phyloP scores from a whole-genome alignment of 164 flowering plant species.

The Aristolochia contorta region DNA sequence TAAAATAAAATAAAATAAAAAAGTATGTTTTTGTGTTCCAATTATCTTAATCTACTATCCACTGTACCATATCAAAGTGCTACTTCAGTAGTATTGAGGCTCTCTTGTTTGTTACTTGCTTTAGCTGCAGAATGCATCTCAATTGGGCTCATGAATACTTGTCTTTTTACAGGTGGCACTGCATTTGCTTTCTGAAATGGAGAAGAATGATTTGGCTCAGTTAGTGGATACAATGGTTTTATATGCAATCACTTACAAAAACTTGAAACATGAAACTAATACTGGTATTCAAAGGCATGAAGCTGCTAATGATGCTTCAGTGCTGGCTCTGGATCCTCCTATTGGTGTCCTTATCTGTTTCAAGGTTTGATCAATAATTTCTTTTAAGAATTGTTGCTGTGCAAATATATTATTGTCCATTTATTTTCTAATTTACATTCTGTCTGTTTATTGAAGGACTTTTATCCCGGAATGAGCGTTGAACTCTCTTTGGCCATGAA shows the following conservation, averaged over 20 bases:
- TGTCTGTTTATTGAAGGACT: slow-evolving; percentile 33
- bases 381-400: neutral
- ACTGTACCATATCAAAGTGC: neutral
- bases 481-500: slow-evolving; percentile 60
- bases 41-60: too few relatives aligned
- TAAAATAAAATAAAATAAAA: too few relatives aligned
- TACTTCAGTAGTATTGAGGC: neutral
- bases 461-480: slow-evolving; percentile 33
- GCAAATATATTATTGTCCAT: neutral
- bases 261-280: slow-evolving; percentile 33
- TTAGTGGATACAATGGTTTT: slow-evolving; percentile 74
- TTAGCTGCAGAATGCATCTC: neutral
- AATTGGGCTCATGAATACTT: neutral
- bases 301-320: slow-evolving; percentile 34
- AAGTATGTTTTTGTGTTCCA: too few relatives aligned
- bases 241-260: slow-evolving; percentile 71
- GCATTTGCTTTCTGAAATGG: slow-evolving; percentile 73
- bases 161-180: slow-evolving; percentile 52
- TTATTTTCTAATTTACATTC: slow-evolving; percentile 1
- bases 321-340: slow-evolving; percentile 72
- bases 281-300: slow-evolving; percentile 30
- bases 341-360: slow-evolving; percentile 50
- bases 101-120: neutral
- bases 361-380: slow-evolving; percentile 39
- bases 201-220: slow-evolving; percentile 52